Base-by-base conservation (phyloP, 805 yeast genomes). In the Scheffersomyces amazonensis region DNA sequence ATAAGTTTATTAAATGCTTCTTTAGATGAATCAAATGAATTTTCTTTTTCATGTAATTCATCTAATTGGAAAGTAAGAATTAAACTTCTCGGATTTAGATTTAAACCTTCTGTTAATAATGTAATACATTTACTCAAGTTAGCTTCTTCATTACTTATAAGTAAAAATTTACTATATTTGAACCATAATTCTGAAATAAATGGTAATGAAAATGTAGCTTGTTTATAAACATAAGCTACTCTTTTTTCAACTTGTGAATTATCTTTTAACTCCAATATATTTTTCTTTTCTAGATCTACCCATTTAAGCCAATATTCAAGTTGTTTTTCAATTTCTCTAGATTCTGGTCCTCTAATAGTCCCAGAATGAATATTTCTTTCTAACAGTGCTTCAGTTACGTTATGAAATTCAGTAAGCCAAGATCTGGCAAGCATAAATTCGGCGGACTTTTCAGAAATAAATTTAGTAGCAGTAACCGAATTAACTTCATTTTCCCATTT, bases 391-490 rank as follows among this genome's bases (percentile, higher is more conserved):
- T 65, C 62, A 0, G 87, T 77, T 3, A 83, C 46, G 44, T 77
- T 76, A 43, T 78, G 76, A 74, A 88, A 78, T 53, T 87, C 96
- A 30, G 77, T 80, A 43, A 78, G 78, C 64, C 85, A 71, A 0
- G 93, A 75, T 44, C 96, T 73, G 2, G 96, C 90, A 47, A 76
- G 80, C 96, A 91, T 87, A 56, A 89, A 93, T 11, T 80, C 83
- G 3, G 86, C 80, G 10, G 95, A 84, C 43, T 80, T 73, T 49
- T 90, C 97, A 31, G 86, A 81, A 37, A 90, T 81, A 54, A 83
- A 80, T 58, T 87, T 87, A 52, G 95, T 79, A 3, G 96, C 93
- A 3, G 90, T 84, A 15, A 83, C 66, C 24, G 83, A 69, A 53
- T 84, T 85, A 15, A 80, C 64, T 27, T 80, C 83, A 50, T 81